A percentile compares a stretch with the other conserved stretches of the same genome.
Evolutionary conservation across 163 green algal genomes (phyloP).

Genomic region (Coccomyxa subellipsoidea): DNA sequence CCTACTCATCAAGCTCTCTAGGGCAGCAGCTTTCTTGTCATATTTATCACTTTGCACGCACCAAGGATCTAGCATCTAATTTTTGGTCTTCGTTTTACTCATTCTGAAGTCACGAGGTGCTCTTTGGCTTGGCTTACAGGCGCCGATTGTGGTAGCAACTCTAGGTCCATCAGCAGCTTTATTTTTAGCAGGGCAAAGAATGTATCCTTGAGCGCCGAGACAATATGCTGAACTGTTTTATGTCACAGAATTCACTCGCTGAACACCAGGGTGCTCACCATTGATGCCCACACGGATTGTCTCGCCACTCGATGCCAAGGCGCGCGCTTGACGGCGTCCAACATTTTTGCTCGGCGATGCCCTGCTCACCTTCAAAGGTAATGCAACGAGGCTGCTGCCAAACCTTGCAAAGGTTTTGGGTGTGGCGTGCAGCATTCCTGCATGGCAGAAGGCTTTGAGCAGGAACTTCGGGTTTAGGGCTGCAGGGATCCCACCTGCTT

Average conservation of each 20-base stretch:
- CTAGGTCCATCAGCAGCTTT: not conserved
- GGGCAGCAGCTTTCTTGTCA: not conserved
- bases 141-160: not conserved
- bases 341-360: not conserved
- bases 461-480: not conserved
- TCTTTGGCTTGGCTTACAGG: too few species aligned
- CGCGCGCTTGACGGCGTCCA: not conserved
- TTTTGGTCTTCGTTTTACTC: too few species aligned
- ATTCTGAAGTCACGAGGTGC: too few species aligned
- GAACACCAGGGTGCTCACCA: not conserved
- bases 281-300: conserved; percentile 11
- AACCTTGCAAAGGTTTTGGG: not conserved
- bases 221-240: too few species aligned
- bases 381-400: not conserved
- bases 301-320: not conserved
- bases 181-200: not conserved
- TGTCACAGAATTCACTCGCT: too few species aligned
- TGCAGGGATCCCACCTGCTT: not conserved
- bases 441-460: not conserved
- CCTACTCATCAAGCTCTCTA: not conserved
- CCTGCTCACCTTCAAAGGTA: not conserved
- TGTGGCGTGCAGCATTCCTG: not conserved
- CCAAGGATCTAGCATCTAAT: too few species aligned
- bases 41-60: not conserved
- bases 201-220: not conserved